Conservation (phyloP, 164 flowering plant species). For the Amborella trichopoda region DNA sequence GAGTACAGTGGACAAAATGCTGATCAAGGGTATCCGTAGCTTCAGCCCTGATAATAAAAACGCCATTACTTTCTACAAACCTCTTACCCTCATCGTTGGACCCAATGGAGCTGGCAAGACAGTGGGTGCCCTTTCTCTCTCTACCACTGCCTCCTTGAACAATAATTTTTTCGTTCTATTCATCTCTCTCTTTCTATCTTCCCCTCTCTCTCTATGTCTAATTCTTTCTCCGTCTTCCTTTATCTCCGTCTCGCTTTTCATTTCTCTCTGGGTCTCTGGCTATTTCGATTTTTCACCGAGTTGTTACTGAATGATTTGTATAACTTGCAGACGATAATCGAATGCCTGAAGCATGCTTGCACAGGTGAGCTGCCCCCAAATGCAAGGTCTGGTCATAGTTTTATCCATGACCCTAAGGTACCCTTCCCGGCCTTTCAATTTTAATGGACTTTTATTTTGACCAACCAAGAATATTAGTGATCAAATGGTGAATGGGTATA, state of each 20-base stretch:
- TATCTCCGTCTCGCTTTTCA: too few relatives aligned
- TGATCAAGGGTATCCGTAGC: slow-evolving; percentile 95
- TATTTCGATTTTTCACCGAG: too few relatives aligned
- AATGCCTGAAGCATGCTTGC: slow-evolving; percentile 91
- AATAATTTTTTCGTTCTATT: neutral
- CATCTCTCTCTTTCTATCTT: neutral
- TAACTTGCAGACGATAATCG: slow-evolving; percentile 83
- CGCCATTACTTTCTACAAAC: slow-evolving; percentile 90
- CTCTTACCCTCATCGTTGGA: slow-evolving; percentile 93
- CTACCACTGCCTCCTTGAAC: neutral
- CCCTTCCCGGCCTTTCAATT: neutral
- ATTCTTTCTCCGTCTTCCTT: neutral
- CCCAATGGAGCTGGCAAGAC: slow-evolving; percentile 97
- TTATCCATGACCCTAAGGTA: slow-evolving; percentile 98
- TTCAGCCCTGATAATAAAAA: slow-evolving; percentile 94
- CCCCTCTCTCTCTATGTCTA: neutral
- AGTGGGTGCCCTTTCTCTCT: slow-evolving; percentile 15
- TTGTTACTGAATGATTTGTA: too few relatives aligned
- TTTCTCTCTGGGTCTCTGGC: too few relatives aligned
- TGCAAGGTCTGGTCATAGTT: slow-evolving; percentile 94
- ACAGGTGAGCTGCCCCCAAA: slow-evolving; percentile 98
- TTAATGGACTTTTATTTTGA: too few relatives aligned
- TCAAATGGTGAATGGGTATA: too few relatives aligned
- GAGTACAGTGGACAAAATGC: slow-evolving; percentile 98
- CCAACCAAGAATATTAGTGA: too few relatives aligned